phyloP scores from a whole-genome alignment of 2,329 filamentous ascomycete genomes.

The Verticillium longisporum region DNA sequence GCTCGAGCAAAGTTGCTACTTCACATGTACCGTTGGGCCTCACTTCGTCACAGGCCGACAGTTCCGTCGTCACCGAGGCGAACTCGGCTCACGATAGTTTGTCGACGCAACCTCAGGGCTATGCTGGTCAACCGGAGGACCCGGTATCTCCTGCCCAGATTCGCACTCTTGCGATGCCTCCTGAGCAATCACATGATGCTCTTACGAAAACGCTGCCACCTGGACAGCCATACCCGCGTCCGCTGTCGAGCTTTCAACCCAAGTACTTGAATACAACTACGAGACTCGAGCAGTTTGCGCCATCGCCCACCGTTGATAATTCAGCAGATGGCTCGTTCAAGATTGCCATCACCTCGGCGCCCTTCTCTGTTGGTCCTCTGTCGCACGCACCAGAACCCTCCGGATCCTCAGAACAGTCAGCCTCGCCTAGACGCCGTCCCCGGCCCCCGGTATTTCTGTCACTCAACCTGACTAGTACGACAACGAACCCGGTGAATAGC shows the following conservation, averaged over 20 bases:
- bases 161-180: neutral
- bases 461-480: neutral
- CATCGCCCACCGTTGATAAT: neutral
- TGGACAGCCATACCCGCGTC: neutral
- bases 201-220: neutral
- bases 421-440: neutral
- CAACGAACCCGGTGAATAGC: neutral
- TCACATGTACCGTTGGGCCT: neutral
- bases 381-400: too few species aligned
- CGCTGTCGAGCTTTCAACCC: neutral
- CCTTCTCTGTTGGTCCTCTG: too few species aligned
- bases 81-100: neutral
- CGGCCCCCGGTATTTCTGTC: neutral
- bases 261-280: neutral
- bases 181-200: neutral
- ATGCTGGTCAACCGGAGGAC: neutral
- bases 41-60: neutral
- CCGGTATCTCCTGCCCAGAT: neutral
- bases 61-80: neutral
- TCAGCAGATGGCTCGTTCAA: neutral
- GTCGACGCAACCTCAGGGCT: neutral
- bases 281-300: too few species aligned
- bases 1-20: neutral
- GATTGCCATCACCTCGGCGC: too few species aligned
- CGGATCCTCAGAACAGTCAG: neutral